These are phyloP conservation scores for Zygosaccharomyces bailii DNA, from an alignment of 805 yeast species.

Conservation along the genomic window DNA sequence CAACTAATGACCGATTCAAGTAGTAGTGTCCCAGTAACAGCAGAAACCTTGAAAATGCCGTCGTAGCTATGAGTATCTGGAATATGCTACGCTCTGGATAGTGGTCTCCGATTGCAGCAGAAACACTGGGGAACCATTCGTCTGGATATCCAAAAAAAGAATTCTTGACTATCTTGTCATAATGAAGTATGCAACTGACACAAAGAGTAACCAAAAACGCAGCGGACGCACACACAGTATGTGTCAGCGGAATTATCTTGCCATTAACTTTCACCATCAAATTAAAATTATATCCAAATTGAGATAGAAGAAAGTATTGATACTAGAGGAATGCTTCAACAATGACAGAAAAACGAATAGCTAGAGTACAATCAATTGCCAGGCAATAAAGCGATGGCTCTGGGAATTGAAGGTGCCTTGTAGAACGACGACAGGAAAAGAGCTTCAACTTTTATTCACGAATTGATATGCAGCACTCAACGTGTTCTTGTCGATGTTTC, in stretches of 20 bases:
- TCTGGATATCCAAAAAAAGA: slow-evolving; percentile 89
- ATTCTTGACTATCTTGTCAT: slow-evolving; percentile 81
- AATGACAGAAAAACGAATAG: not conserved
- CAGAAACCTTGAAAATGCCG: slow-evolving; percentile 88
- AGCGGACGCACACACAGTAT: slow-evolving; percentile 63
- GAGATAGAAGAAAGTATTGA: not conserved
- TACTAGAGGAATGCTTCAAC: too few relatives aligned
- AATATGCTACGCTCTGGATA: slow-evolving; percentile 94
- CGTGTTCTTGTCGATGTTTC: not conserved
- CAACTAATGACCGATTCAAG: slow-evolving; percentile 30
- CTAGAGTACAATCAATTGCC: not conserved
- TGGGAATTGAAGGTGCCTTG: too few relatives aligned
- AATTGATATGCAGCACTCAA: not conserved
- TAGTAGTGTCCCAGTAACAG: slow-evolving; percentile 46
- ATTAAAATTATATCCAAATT: not conserved
- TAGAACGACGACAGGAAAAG: not conserved
- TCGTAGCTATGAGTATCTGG: slow-evolving; percentile 86
- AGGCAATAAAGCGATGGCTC: too few relatives aligned
- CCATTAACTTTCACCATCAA: slow-evolving; percentile 51
- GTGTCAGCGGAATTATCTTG: slow-evolving; percentile 63
- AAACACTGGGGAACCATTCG: slow-evolving; percentile 98
- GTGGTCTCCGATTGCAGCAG: slow-evolving; percentile 95
- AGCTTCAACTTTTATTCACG: not conserved
- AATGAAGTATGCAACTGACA: slow-evolving; percentile 76
- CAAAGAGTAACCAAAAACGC: slow-evolving; percentile 75